Evolutionary conservation across 73 alveolate genomes (phyloP), one percentile per base, ranked within the genome.

Genomic region (Tetrahymena malaccensis): DNA sequence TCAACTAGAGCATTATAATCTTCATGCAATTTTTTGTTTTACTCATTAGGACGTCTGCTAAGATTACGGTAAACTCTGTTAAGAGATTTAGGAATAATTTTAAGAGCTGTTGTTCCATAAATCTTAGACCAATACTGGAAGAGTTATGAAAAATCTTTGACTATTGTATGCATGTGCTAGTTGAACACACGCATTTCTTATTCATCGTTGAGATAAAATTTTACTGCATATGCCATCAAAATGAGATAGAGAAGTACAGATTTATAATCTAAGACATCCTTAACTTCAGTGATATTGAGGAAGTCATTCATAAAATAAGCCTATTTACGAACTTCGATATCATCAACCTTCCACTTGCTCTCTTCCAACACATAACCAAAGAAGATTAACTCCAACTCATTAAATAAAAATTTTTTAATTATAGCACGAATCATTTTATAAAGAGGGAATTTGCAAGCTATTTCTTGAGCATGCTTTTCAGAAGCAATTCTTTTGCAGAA

Each of bases 1-100:
- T 95, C 97, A 15, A 95, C 97, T 93, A 95, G 44, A 1, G 97
- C 95, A 34, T 95, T 95, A 31, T 95, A 95, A 89, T 95, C 97
- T 38, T 95, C 93, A 85, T 95, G 94, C 1, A 50, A 35, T 34
- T 43, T 93, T 35, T 85, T 27, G 84, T 44, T 89, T 19, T 94
- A 57, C 55, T 95, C 97, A 35, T 56, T 95, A 10, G 97, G 97
- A 13, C 85, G 43, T 93, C 95, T 95, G 84, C 93, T 85, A 17
- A 95, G 94, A 35, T 95, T 95, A 44, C 50, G 93, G 27, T 95
- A 95, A 34, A 95, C 93, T 55, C 94, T 95, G 56, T 95, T 95
- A 12, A 95, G 43, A n/a, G 85, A 83, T 11, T 94, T 85, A 17
- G 97, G 97, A 6, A 89, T 93, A 43, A 93, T 95, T 43, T 95